These are phyloP conservation scores for Ogataea haglerorum DNA, from an alignment of 805 yeast genomes.

Conservation along the genomic window DNA sequence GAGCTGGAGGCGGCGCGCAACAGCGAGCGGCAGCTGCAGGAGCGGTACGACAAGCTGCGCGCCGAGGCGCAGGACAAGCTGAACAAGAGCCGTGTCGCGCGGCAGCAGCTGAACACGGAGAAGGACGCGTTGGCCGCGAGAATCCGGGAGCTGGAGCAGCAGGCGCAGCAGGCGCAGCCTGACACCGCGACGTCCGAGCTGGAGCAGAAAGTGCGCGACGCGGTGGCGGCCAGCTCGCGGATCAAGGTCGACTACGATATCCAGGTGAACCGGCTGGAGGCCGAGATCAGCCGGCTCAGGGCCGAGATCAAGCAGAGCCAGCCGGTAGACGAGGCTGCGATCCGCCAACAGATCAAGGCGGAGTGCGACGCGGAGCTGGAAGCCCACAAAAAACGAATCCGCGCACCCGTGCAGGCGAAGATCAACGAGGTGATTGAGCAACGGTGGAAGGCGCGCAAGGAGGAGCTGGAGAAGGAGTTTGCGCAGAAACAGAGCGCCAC, in stretches of 20 bases:
- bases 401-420: constrained; percentile 38
- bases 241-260: constrained; percentile 16
- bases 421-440: constrained; percentile 36
- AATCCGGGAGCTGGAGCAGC: constrained; percentile 18
- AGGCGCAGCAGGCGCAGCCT: constrained; percentile 4
- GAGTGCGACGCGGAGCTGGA: constrained; percentile 34
- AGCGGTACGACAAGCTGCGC: constrained; percentile 29
- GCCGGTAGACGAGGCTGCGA: constrained; percentile 21
- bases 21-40: constrained; percentile 18
- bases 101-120: constrained; percentile 18
- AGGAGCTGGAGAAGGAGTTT: constrained; percentile 34
- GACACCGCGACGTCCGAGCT: background rate
- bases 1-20: constrained; percentile 17
- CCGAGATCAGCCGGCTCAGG: constrained; percentile 18
- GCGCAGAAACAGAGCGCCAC: constrained; percentile 17
- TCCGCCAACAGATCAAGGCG: constrained; percentile 22
- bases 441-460: constrained; percentile 32
- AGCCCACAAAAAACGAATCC: constrained; percentile 32
- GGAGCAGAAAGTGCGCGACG: constrained; percentile 7
- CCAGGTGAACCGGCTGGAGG: constrained; percentile 12
- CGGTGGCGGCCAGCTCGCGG: constrained; percentile 15
- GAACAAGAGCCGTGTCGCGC: constrained; percentile 26
- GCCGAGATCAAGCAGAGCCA: constrained; percentile 11
- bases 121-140: constrained; percentile 12
- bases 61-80: constrained; percentile 31